Percentiles rank a stretch among this genome's conserved stretches.
These are phyloP conservation scores for Blastocystis sp. DNA, from an alignment of 352 stramenopile species.

Conservation along the genomic window DNA sequence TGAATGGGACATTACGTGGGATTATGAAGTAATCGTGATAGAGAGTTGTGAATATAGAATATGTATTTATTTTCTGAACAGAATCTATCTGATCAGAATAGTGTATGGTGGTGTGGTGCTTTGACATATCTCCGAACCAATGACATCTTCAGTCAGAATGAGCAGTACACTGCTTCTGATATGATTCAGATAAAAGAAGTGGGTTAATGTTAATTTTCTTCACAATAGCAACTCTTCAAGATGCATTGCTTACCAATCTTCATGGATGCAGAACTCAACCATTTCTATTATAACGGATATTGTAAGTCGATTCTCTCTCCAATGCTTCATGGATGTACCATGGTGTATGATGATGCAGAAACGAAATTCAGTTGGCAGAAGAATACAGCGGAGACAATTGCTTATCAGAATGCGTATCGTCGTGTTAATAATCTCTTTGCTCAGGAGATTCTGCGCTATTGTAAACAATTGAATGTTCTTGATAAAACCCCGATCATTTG, in stretches of 20 bases:
- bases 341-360: slow-evolving; percentile 64
- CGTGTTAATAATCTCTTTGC: slow-evolving; percentile 63
- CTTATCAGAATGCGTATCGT: slow-evolving; percentile 50
- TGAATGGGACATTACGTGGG: slow-evolving; percentile 49
- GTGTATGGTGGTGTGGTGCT: slow-evolving; percentile 62
- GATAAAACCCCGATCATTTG: slow-evolving; percentile 55
- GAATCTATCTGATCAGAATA: slow-evolving; percentile 23
- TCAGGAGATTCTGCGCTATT: slow-evolving; percentile 61
- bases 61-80: slow-evolving; percentile 60
- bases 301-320: slow-evolving; percentile 61
- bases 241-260: slow-evolving; percentile 66
- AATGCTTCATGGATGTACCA: slow-evolving; percentile 54
- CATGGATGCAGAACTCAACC: slow-evolving; percentile 55
- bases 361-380: slow-evolving; percentile 60
- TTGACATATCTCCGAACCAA: slow-evolving; percentile 59
- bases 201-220: neutral
- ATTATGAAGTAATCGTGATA: slow-evolving; percentile 3
- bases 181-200: slow-evolving; percentile 31
- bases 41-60: neutral
- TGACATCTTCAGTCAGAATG: slow-evolving; percentile 56
- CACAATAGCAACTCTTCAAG: slow-evolving; percentile 11
- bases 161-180: slow-evolving; percentile 28
- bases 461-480: slow-evolving; percentile 26
- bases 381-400: slow-evolving; percentile 27
- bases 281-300: slow-evolving; percentile 64